Evolutionary conservation across 2,329 filamentous ascomycete species (phyloP).

Genomic region (Colletotrichum orbiculare): DNA sequence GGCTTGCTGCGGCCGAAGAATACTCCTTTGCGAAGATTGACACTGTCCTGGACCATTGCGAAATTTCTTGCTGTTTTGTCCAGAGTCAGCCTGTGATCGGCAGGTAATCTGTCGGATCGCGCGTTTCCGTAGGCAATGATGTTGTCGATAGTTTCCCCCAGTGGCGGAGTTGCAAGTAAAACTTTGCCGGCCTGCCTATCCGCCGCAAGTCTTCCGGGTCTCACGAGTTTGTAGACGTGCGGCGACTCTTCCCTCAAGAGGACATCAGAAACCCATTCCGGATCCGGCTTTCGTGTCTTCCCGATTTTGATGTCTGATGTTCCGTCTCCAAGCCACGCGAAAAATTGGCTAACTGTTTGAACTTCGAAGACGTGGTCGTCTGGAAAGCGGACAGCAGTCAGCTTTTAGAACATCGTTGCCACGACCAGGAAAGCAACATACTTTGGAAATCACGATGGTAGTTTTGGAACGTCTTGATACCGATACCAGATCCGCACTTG

Average conservation of each 20-base stretch:
- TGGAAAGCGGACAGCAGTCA: neutral
- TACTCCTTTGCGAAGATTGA: neutral
- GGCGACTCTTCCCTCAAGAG: neutral
- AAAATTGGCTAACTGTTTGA: neutral
- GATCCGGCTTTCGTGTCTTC: neutral
- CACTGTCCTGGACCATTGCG: neutral
- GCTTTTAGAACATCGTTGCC: too few species aligned
- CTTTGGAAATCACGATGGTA: too few species aligned
- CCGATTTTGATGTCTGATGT: neutral
- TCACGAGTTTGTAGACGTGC: neutral
- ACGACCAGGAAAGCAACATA: too few species aligned
- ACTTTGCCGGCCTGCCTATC: neutral
- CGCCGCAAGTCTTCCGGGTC: neutral
- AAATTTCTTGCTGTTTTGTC: conserved; percentile 1
- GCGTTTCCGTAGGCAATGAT: conserved; percentile 1
- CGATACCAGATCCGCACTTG: too few species aligned
- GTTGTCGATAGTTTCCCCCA: neutral
- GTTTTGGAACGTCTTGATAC: too few species aligned
- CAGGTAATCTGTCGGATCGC: neutral
- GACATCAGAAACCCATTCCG: conserved; percentile 5
- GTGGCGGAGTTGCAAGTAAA: too few species aligned
- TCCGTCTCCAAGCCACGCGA: conserved; percentile 6
- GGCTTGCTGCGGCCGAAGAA: neutral
- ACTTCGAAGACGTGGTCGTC: conserved; percentile 10
- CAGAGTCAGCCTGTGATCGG: neutral